Percentiles rank a stretch among this genome's conserved stretches.
phyloP scores from a whole-genome alignment of 768 basidiomycete genomes.

The Tylopilus subfusipes region DNA sequence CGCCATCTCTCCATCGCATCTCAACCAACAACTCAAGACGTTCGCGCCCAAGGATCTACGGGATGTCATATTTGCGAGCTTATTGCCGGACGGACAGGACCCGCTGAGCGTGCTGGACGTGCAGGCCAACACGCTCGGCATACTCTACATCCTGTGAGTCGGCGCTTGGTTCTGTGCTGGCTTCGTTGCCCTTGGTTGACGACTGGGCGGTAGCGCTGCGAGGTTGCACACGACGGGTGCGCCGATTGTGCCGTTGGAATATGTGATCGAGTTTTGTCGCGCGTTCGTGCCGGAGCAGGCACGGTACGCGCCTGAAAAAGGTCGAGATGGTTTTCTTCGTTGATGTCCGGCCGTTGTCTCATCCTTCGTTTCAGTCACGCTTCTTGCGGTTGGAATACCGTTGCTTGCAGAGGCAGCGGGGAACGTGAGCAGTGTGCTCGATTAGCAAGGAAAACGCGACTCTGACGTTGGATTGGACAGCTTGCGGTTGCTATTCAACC shows the following conservation, averaged over 20 bases:
- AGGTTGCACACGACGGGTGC: slow-evolving; percentile 44
- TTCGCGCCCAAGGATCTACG: no score
- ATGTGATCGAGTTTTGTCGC: slow-evolving; percentile 57
- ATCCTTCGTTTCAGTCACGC: slow-evolving; percentile 46
- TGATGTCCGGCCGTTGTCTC: neutral
- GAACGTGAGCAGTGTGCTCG: slow-evolving; percentile 43
- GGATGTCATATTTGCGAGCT: no score
- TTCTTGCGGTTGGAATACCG: slow-evolving; percentile 62
- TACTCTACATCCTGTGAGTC: no score
- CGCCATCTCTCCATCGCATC: no score
- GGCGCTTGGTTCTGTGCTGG: no score
- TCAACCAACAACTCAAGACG: no score
- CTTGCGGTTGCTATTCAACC: slow-evolving; percentile 50
- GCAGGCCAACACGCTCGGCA: no score
- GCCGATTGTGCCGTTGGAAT: slow-evolving; percentile 37
- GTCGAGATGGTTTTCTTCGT: slow-evolving; percentile 32
- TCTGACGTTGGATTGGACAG: slow-evolving; percentile 32
- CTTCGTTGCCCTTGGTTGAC: no score
- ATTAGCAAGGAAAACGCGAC: neutral
- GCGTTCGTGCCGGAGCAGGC: slow-evolving; percentile 62
- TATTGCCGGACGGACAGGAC: no score
- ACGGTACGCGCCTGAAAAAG: slow-evolving; percentile 64
- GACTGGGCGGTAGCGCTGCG: no score
- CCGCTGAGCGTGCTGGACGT: no score
- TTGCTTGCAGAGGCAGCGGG: slow-evolving; percentile 44